Conservation (phyloP, 2,329 filamentous ascomycete species). For the Madurella mycetomatis region DNA sequence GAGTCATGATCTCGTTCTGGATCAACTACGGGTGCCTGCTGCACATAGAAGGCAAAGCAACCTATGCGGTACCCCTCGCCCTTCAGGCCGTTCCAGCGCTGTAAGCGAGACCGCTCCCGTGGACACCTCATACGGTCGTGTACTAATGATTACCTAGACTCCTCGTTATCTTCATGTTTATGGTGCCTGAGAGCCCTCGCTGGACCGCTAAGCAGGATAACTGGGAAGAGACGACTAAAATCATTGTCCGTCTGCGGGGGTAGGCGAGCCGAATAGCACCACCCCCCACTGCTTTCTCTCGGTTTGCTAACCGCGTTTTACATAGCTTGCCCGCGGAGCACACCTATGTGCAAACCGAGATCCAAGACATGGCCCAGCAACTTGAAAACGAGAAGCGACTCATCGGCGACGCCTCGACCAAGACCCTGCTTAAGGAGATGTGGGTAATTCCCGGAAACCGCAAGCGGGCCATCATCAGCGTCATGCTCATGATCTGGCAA, state of each 20-base stretch:
- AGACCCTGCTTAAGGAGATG: conserved; percentile 60
- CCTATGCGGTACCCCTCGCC: conserved; percentile 56
- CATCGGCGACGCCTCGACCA: conserved; percentile 45
- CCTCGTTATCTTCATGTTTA: conserved; percentile 53
- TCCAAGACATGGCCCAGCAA: conserved; percentile 55
- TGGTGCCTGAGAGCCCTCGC: conserved; percentile 60
- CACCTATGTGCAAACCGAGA: conserved; percentile 52
- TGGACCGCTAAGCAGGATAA: conserved; percentile 60
- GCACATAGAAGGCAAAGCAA: conserved; percentile 35
- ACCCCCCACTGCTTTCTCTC: neutral
- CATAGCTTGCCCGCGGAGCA: conserved; percentile 44
- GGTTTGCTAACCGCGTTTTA: neutral
- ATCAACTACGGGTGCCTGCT: conserved; percentile 41
- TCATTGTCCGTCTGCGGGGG: conserved; percentile 50
- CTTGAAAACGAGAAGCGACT: conserved; percentile 57
- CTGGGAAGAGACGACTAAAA: conserved; percentile 55
- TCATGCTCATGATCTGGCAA: conserved; percentile 60
- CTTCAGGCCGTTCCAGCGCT: conserved; percentile 59
- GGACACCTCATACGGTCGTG: neutral
- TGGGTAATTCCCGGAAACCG: conserved; percentile 48
- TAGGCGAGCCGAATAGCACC: neutral
- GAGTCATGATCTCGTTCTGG: conserved; percentile 40
- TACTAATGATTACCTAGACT: conserved; percentile 27
- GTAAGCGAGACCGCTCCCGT: neutral
- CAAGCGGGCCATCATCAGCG: conserved; percentile 36